Evolutionary conservation across 495 filamentous ascomycete genomes (phyloP).

Genomic region (Acidiella bohemica): DNA sequence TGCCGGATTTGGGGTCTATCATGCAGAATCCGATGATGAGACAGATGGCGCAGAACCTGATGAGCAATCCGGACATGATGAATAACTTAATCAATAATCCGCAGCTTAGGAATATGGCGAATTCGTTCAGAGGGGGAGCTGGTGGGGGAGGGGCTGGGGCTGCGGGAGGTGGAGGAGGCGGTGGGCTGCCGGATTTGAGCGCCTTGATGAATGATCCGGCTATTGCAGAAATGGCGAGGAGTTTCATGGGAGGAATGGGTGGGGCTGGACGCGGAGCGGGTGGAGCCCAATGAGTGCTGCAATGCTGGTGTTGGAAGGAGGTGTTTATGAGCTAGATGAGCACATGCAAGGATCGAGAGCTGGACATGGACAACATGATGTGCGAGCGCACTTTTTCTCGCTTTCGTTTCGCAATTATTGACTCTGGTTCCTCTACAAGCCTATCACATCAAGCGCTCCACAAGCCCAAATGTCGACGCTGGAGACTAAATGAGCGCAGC

Average conservation of each 20-base stretch:
- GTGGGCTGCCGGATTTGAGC: conserved; percentile 69
- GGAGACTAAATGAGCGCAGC: no score
- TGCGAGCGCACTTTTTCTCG: no score
- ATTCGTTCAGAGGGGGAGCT: conserved; percentile 43
- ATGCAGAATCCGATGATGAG: conserved; percentile 98
- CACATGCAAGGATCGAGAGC: no score
- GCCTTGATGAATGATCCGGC: conserved; percentile 78
- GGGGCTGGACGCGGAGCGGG: conserved; percentile 15
- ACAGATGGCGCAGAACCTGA: conserved; percentile 88
- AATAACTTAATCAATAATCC: conserved; percentile 87
- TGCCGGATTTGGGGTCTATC: conserved; percentile 71
- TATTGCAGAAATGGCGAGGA: conserved; percentile 66
- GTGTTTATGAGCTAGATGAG: no score
- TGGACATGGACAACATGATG: no score
- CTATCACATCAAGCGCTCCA: no score
- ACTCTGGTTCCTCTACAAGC: no score
- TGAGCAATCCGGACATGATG: conserved; percentile 89
- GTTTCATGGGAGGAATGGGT: conserved; percentile 28
- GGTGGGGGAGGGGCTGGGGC: conserved; percentile 32
- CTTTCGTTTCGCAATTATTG: no score
- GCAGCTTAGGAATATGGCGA: conserved; percentile 67
- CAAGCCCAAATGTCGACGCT: no score
- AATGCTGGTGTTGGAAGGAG: no score
- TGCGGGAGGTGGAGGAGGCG: conserved; percentile 42
- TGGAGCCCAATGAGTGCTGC: no score